Evolutionary conservation across 345 rosid species (phyloP), one percentile per base, ranked within the genome.

Genomic region (Rhodamnia argentea): DNA sequence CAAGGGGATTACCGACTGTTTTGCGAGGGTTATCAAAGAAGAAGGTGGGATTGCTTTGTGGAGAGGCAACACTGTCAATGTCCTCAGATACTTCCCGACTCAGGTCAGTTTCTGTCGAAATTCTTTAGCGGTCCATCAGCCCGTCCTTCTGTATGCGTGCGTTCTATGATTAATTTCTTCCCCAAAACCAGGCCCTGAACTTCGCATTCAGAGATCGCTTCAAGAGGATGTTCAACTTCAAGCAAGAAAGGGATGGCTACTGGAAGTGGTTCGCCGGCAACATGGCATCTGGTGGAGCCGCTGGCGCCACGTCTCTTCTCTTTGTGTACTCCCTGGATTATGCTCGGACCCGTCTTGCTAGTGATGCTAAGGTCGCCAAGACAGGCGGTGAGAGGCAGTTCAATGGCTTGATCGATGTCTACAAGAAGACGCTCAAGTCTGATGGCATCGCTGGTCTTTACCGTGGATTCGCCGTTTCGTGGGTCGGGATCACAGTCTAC

Each of bases 201-300:
- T 93, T 93, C 88, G 95, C 94, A 4, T 93, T 93, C 87, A 92
- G 90, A 86, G 95, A 93, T 83, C 88, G 89, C 84, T 93, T 93
- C 87, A 93, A 93, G 88, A 89, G 90, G 81, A 75, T 93, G 83
- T 93, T 93, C 83, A 91, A 92, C 90, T 93, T 93, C 90, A 93
- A 92, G 91, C 92, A 93, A 84, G 95, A 93, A 86, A 88, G 83
- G 76, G 95, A 93, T 85, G 93, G 92, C 27, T 93, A 92, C 86
- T 93, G 93, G 93, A 93, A 92, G 84, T 93, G 95, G 95, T 93
- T 93, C 86, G 94, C 91, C 42, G 94, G 95, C 82, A 93, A 93
- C 87, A 85, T 93, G 93, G 95, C 95, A 51, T 93, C 95, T 62
- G 95, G 95, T 88, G 95, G 93, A 52, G 90, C 91, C 74, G 95